Evolutionary conservation across 2,329 filamentous ascomycete species (phyloP), one percentile per base, ranked within the genome.

Genomic region (Ascochyta lentis): DNA sequence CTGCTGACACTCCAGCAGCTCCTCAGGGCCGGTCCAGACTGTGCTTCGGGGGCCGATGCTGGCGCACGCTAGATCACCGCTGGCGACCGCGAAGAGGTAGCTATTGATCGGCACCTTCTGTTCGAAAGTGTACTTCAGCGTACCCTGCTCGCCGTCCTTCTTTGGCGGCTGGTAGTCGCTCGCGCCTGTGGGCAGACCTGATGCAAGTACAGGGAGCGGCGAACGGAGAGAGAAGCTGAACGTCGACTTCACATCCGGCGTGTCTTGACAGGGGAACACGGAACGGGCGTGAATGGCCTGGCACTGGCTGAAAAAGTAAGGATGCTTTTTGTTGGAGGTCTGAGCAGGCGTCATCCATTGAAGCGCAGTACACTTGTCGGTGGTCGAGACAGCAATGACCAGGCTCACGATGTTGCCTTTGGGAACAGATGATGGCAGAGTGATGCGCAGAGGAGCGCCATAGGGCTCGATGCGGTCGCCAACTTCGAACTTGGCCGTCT

Each of bases 291-390:
- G 93, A 70, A 97, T 98, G 49, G 94, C 93, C 81, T 99, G 94
- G 76, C 93, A 96, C 80, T 98, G 95, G 40, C 91, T 96, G 80
- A 98, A 98, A 88, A 98, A 94, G 78, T 97, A 98, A 1, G 94
- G 94, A 65, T 96, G 90, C 77, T 92, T 95, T 80, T 92, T 93
- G 84, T 96, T 97, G 55, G 91, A 92, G 0, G 95, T 98, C 79
- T 98, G 95, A 29, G 89, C 89, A 2, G 92, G 92, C 0, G 90
- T 93, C 76, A 99, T 84, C 94, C 95, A 99, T 78, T 98, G 94
- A 59, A 99, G 81, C 9, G 94, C 94, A 10, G 93, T 96, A 77
- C 94, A 97, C 68, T 90, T 85, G 47, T 89, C 84, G 1, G 95
- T 98, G 5, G 95, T 98, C 65, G 90, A 83, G 27, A 97, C 64